A percentile compares a stretch with the other conserved stretches of the same genome.
phyloP scores from a whole-genome alignment of 2,329 filamentous ascomycete species.

The Ophiocordyceps unilateralis region DNA sequence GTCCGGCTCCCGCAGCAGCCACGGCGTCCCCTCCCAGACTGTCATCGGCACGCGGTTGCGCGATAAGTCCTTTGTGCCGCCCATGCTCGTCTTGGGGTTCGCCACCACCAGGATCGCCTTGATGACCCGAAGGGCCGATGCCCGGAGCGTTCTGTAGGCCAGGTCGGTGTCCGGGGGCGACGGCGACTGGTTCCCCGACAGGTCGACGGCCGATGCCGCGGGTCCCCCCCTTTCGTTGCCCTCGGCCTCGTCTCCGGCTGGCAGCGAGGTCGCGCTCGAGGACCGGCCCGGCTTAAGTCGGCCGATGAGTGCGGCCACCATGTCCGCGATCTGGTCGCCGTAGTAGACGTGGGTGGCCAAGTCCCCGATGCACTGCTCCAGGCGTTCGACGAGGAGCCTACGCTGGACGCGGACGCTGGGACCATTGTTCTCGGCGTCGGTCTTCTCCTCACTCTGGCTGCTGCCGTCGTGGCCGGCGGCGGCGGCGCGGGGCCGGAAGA shows the following conservation, averaged over 20 bases:
- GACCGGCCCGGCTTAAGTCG: slow-evolving; percentile 52
- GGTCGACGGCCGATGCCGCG: slow-evolving; percentile 18
- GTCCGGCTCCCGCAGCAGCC: slow-evolving; percentile 69
- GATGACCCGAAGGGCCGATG: slow-evolving; percentile 57
- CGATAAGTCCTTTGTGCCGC: slow-evolving; percentile 44
- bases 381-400: slow-evolving; percentile 46
- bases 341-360: slow-evolving; percentile 94
- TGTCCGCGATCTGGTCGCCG: slow-evolving; percentile 86
- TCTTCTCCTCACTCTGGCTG: slow-evolving; percentile 16
- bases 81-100: slow-evolving; percentile 45
- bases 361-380: slow-evolving; percentile 76
- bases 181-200: slow-evolving; percentile 25
- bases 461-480: slow-evolving; percentile 14
- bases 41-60: slow-evolving; percentile 61
- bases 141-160: slow-evolving; percentile 32
- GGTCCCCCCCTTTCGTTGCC: slow-evolving; percentile 13
- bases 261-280: slow-evolving; percentile 24
- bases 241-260: slow-evolving; percentile 28
- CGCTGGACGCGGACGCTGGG: slow-evolving; percentile 24
- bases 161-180: slow-evolving; percentile 19
- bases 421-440: slow-evolving; percentile 15
- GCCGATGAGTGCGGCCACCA: slow-evolving; percentile 66
- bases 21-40: slow-evolving; percentile 94
- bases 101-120: slow-evolving; percentile 71
- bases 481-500: slow-evolving; percentile 45